Evolutionary conservation across 2,329 filamentous ascomycete genomes (phyloP), one percentile per base, ranked within the genome.

Genomic region (Rasamsonia emersonii): DNA sequence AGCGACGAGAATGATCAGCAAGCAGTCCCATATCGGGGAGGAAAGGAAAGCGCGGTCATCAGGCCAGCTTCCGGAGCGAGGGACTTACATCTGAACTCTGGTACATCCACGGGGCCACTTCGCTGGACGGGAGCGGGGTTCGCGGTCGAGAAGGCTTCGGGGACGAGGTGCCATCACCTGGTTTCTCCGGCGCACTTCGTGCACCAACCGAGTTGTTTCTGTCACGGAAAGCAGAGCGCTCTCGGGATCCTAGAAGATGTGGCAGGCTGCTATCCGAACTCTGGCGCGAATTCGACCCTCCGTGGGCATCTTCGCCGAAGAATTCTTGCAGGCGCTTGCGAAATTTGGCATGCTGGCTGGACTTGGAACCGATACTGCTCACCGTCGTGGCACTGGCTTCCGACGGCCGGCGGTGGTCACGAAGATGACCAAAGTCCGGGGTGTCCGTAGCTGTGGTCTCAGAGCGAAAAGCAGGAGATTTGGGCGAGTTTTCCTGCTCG

Each of bases 101-200:
- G 54, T 91, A 96, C 40, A 93, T 72, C 71, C 94, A 98, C n/a
- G 91, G 91, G 23, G 93, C 91, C 36, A 98, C 86, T 60, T 96
- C 89, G 50, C 85, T 91, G 9, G 84, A 85, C 24, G 84, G 84
- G 31, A 86, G 70, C 9, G 88, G 86, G n/a, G 85, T 93, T 46
- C 82, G 74, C 28, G 88, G 85, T 44, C 85, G 73, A 17, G 82
- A 86, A 18, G 75, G 77, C 32, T 75, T 73, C 24, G 86, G 86
- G 32, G 88, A 93, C 27, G 70, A 71, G 41, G 88, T 59, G 33
- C 63, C 56, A 35, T 67, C 67, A 33, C 59, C 53, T 25, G 47
- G 39, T 6, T 50, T 44, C 17, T 62, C 61, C 24, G 64, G 50
- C 30, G 60, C 59, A 38, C 61, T 80, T 39, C 79, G 69, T 42